Evolutionary conservation across 2,329 filamentous ascomycete species (phyloP).

Genomic region (Incumbomyces delicatus): DNA sequence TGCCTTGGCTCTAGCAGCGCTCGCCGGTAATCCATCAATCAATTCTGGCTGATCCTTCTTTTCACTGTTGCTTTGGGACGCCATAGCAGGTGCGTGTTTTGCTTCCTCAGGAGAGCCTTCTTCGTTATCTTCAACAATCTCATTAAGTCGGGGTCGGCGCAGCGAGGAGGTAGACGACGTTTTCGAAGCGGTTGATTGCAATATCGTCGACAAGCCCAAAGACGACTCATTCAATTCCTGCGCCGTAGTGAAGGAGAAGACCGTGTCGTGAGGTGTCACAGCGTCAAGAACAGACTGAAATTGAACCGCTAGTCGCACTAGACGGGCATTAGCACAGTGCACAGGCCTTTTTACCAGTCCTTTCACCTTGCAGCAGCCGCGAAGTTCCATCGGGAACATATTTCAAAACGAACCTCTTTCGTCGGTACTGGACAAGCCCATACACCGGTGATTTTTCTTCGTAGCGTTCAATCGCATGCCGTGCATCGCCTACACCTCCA

Average conservation of each 20-base stretch:
- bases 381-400: constrained; percentile 88
- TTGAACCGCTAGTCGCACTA: constrained; percentile 71
- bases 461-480: constrained; percentile 66
- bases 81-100: background rate
- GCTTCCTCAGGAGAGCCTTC: constrained; percentile 33
- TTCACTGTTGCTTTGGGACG: constrained; percentile 1
- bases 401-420: constrained; percentile 84
- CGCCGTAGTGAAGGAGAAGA: constrained; percentile 63
- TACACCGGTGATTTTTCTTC: constrained; percentile 81
- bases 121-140: constrained; percentile 89
- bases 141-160: constrained; percentile 66
- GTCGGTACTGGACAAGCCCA: constrained; percentile 79
- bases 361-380: constrained; percentile 78
- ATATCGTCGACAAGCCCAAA: constrained; percentile 75
- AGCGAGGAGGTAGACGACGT: constrained; percentile 77
- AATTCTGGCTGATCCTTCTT: constrained; percentile 29
- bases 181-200: constrained; percentile 78
- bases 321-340: background rate
- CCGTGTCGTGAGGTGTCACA: constrained; percentile 78
- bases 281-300: constrained; percentile 52
- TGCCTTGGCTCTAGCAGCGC: constrained; percentile 20
- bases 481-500: constrained; percentile 75
- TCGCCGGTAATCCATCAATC: constrained; percentile 20
- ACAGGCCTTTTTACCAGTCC: background rate
- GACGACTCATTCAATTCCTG: constrained; percentile 80